Evolutionary conservation across 352 stramenopile genomes (phyloP).

Genomic region (Phytophthora sojae): DNA sequence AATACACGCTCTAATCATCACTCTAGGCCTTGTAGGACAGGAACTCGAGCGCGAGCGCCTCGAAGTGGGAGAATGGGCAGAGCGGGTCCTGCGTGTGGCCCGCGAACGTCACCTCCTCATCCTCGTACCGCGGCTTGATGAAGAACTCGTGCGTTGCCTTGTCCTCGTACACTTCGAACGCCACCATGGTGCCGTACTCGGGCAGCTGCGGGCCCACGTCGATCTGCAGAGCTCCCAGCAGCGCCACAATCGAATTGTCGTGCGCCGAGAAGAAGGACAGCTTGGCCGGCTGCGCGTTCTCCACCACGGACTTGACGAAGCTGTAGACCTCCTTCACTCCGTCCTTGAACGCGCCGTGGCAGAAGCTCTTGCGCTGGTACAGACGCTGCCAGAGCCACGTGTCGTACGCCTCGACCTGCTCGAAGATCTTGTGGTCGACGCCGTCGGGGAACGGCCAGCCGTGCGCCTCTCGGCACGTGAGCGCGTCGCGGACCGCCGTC

Average conservation of each 20-base stretch:
- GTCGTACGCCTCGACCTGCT: slow-evolving; percentile 70
- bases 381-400: slow-evolving; percentile 85
- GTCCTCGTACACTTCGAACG: slow-evolving; percentile 78
- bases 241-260: slow-evolving; percentile 86
- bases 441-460: slow-evolving; percentile 69
- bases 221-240: slow-evolving; percentile 74
- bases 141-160: slow-evolving; percentile 51
- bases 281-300: slow-evolving; percentile 44
- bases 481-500: slow-evolving; percentile 73
- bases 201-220: slow-evolving; percentile 64
- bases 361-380: slow-evolving; percentile 71
- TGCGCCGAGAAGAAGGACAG: slow-evolving; percentile 88
- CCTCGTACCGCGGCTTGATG: slow-evolving; percentile 71
- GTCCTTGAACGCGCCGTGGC: slow-evolving; percentile 65
- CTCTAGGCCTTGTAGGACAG: slow-evolving; percentile 39
- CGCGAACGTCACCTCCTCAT: slow-evolving; percentile 55
- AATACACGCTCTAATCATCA: slow-evolving; percentile 12
- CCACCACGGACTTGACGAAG: slow-evolving; percentile 58
- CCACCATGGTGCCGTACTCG: slow-evolving; percentile 74
- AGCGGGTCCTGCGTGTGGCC: slow-evolving; percentile 59
- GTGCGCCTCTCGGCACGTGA: slow-evolving; percentile 75
- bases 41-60: slow-evolving; percentile 62
- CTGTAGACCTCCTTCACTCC: slow-evolving; percentile 67
- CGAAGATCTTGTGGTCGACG: slow-evolving; percentile 67
- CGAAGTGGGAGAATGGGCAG: slow-evolving; percentile 74